Evolutionary conservation across 2,329 filamentous ascomycete species (phyloP).

Genomic region (Rutstroemia sp.): DNA sequence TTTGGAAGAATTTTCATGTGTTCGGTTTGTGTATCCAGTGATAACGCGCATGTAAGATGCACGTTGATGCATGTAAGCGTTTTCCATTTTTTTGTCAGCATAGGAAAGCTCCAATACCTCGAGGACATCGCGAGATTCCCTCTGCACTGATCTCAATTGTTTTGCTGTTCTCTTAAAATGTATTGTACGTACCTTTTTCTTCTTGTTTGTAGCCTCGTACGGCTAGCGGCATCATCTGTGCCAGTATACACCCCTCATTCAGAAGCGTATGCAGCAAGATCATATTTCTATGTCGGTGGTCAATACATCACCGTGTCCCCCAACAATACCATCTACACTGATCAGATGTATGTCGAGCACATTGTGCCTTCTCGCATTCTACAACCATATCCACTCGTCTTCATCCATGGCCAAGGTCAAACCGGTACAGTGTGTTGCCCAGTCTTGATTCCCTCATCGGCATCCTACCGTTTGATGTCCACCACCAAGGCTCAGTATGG

Average conservation of each 20-base stretch:
- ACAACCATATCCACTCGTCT: conserved; percentile 20
- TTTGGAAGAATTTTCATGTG: background rate
- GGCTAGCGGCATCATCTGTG: background rate
- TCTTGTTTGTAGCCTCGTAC: too few relatives aligned
- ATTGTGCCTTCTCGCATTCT: conserved; percentile 29
- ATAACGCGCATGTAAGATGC: background rate
- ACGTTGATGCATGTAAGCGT: background rate
- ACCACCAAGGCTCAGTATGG: background rate
- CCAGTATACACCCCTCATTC: background rate
- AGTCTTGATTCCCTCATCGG: background rate
- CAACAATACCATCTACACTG: conserved; percentile 11
- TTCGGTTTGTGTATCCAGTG: background rate
- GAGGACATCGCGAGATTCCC: too few relatives aligned
- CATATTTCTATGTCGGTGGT: conserved; percentile 26
- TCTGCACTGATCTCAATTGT: too few relatives aligned
- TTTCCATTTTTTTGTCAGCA: background rate
- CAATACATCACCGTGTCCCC: conserved; percentile 14
- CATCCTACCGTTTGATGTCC: background rate
- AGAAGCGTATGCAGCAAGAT: background rate
- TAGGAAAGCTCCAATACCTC: too few relatives aligned
- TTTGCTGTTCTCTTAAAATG: too few relatives aligned
- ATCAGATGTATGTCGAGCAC: conserved; percentile 49
- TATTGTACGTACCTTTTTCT: too few relatives aligned
- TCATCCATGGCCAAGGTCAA: conserved; percentile 23
- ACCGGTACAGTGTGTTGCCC: conserved; percentile 21